These are phyloP conservation scores for Aspergillus saccharolyticus DNA, from an alignment of 495 filamentous ascomycete species.

Conservation along the genomic window DNA sequence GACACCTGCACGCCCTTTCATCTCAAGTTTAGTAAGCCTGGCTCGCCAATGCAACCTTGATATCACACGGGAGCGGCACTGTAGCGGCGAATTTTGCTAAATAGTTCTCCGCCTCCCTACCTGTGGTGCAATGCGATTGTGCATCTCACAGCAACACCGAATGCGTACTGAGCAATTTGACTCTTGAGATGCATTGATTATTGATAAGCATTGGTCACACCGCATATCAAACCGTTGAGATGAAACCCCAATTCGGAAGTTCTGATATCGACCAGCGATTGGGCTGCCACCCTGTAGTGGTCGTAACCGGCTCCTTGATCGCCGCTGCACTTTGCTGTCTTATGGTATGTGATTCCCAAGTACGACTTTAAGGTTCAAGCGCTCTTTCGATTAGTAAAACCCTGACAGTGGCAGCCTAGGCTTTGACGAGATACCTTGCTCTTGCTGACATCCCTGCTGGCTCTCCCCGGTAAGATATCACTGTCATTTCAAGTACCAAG, in stretches of 20 bases:
- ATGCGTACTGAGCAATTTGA: background rate
- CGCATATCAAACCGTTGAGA: background rate
- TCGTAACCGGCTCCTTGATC: background rate
- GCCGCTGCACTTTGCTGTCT: background rate
- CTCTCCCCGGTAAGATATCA: background rate
- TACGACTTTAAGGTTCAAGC: background rate
- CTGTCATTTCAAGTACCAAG: background rate
- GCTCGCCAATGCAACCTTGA: constrained; percentile 8
- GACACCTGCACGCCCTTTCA: constrained; percentile 14
- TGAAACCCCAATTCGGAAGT: background rate
- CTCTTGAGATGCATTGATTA: background rate
- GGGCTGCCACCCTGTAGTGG: background rate
- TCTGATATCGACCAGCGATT: background rate
- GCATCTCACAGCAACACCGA: background rate
- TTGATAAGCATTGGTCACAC: constrained; percentile 3
- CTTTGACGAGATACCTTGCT: background rate
- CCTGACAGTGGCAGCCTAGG: background rate
- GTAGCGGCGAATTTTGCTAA: constrained; percentile 3
- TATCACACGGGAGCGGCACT: constrained; percentile 1
- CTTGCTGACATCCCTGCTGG: background rate
- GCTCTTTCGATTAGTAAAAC: background rate
- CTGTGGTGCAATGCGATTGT: background rate
- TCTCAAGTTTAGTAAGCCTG: background rate
- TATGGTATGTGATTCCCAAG: background rate
- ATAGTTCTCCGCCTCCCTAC: background rate